A percentile compares a stretch with the other conserved stretches of the same genome.
Conservation (phyloP, 2,329 filamentous ascomycete genomes). For the Penicillium sclerotigenum region DNA sequence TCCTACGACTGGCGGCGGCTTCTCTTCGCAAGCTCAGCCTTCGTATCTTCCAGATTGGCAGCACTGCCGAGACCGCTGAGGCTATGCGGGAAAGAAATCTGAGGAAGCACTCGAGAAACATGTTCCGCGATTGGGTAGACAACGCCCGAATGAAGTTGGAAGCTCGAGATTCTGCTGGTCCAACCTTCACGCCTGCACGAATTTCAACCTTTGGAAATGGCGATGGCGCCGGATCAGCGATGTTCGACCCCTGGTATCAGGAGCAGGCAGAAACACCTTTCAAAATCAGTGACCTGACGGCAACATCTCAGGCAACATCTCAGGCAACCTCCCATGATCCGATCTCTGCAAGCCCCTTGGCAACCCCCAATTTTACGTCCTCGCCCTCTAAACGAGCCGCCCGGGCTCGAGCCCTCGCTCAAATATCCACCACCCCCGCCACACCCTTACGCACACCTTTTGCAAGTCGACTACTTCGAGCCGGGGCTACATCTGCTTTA, state of each 20-base stretch:
- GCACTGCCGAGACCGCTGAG: conserved; percentile 51
- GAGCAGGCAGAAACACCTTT: conserved; percentile 34
- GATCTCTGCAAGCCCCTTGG: conserved; percentile 35
- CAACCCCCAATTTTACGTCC: conserved; percentile 43
- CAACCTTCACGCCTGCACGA: conserved; percentile 28
- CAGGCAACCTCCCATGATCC: conserved; percentile 26
- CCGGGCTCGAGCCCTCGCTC: conserved; percentile 40
- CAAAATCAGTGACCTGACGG: conserved; percentile 36
- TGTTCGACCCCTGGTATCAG: conserved; percentile 39
- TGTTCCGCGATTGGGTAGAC: conserved; percentile 56
- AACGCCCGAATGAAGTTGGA: conserved; percentile 38
- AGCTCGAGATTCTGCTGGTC: conserved; percentile 30
- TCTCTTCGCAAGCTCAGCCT: conserved; percentile 57
- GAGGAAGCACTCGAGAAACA: conserved; percentile 53
- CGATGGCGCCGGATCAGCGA: conserved; percentile 22
- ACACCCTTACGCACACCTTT: conserved; percentile 46
- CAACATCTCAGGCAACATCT: conserved; percentile 16
- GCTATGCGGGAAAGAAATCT: conserved; percentile 53
- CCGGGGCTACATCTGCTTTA: conserved; percentile 20
- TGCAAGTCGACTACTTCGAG: conserved; percentile 38
- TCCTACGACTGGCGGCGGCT: conserved; percentile 46
- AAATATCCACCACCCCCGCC: conserved; percentile 46
- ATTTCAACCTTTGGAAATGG: conserved; percentile 21
- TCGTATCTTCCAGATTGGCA: conserved; percentile 54
- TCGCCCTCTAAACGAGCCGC: conserved; percentile 49